Evolutionary conservation across 345 rosid species (phyloP), one percentile per base, ranked within the genome.

Genomic region (rapeseed (Brassica napus)): DNA sequence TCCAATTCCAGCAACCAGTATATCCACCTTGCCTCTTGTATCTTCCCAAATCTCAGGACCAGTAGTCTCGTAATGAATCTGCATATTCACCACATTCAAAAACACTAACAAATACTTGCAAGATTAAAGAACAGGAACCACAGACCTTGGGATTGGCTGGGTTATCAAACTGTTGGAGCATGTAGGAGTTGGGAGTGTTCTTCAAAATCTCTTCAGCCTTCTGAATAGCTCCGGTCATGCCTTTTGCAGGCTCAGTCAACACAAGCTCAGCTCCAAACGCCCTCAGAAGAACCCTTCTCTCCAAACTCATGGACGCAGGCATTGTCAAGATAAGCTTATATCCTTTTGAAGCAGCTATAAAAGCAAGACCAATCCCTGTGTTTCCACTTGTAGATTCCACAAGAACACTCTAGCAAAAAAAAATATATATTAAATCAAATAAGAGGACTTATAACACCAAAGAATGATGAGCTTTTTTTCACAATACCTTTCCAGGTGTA

Each of bases 311-410:
- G 39, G 92, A 86, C 5, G 93, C 86, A 2, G 99, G 97, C 99
- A 95, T 93, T 1, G 89, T 88, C 75, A 91, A 75, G 60, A 93
- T 90, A 65, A 91, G 86, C 69, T 75, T 88, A 79, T 91, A 93
- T 32, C 98, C 94, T 73, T 86, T 95, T 30, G 91, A 82, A 66
- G 99, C 97, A 80, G 97, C 96, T 44, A 93, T 89, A 65, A 88
- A 87, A 18, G 98, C 97, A 77, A 94, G 88, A 65, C 94, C 98
- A 18, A 94, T 94, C 80, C 98, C 98, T 4, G 99, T 95, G 83
- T 95, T 91, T 75, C 99, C 98, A 83, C 97, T 89, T 1, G 98
- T 95, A 49, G 94, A 88, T 87, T 95, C 99, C 73, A 93, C 86
- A 42, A 95, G 92, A 78, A 90, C 80, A 74, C 89, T 91, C 98